These are phyloP conservation scores for Ostreobium quekettii DNA, from an alignment of 139 green algal genomes.

Conservation along the genomic window DNA sequence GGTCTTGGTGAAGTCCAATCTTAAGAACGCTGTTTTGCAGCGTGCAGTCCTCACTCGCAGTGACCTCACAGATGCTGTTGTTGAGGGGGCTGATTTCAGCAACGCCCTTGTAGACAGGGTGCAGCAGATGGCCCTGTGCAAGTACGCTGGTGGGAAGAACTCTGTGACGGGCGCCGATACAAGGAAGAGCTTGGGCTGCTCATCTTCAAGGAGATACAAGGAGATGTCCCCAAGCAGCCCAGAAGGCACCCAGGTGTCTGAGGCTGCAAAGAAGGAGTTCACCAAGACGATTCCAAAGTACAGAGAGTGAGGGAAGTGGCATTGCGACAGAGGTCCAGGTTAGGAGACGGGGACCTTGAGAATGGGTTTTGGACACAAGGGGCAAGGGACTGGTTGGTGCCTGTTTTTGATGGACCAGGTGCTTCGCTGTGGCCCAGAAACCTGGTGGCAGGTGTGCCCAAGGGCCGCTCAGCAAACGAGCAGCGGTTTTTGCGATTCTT, in stretches of 20 bases:
- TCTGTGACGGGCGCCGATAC: slow-evolving; percentile 66
- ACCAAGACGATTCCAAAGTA: slow-evolving; percentile 20
- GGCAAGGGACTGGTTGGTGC: no score
- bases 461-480: no score
- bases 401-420: no score
- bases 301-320: slow-evolving; percentile 5
- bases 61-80: slow-evolving; percentile 41
- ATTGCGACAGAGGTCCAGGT: background rate
- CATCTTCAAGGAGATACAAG: slow-evolving; percentile 39
- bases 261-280: slow-evolving; percentile 15
- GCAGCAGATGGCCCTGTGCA: slow-evolving; percentile 78
- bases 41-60: slow-evolving; percentile 70
- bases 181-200: slow-evolving; percentile 76
- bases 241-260: slow-evolving; percentile 53
- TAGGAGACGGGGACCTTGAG: background rate
- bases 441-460: no score
- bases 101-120: slow-evolving; percentile 86
- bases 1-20: slow-evolving; percentile 67
- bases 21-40: slow-evolving; percentile 70
- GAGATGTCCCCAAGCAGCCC: slow-evolving; percentile 44
- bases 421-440: no score
- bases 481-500: no score
- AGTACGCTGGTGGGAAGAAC: slow-evolving; percentile 79
- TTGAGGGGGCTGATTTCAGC: slow-evolving; percentile 82
- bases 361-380: no score